phyloP scores from a whole-genome alignment of 106 monocot species.

The Dendrobium chrysotoxum region DNA sequence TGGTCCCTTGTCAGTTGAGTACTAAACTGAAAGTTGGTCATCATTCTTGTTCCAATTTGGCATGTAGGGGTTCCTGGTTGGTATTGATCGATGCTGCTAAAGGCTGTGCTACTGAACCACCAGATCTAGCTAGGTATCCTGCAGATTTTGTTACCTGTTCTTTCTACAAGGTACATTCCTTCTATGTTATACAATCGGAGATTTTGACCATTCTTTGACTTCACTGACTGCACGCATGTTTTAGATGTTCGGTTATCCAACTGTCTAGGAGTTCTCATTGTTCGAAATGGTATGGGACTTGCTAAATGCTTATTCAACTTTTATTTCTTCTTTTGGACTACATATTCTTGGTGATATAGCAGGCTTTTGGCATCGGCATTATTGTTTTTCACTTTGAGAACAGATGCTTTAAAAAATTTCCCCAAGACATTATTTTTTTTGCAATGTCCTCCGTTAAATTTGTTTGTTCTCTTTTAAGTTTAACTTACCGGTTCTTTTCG shows the following conservation, averaged over 20 bases:
- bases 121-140: conserved; percentile 71
- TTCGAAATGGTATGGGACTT: conserved; percentile 54
- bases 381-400: background rate
- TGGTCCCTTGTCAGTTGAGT: background rate
- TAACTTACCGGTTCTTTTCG: background rate
- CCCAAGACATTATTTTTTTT: background rate
- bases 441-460: background rate
- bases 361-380: background rate
- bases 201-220: background rate
- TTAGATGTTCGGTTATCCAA: conserved; percentile 94
- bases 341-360: background rate
- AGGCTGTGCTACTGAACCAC: conserved; percentile 89
- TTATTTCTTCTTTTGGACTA: background rate
- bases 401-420: background rate
- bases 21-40: background rate
- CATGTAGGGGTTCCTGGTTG: conserved; percentile 61
- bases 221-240: conserved; percentile 17
- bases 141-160: conserved; percentile 97
- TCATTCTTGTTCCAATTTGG: background rate
- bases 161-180: conserved; percentile 83
- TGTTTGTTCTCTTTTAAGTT: background rate
- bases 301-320: background rate
- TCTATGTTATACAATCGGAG: background rate
- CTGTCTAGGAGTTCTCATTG: conserved; percentile 90
- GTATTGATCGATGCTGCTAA: conserved; percentile 97